Evolutionary conservation across 306 rosid species (phyloP), one percentile per base, ranked within the genome.

Genomic region (Gleditsia sinensis): DNA sequence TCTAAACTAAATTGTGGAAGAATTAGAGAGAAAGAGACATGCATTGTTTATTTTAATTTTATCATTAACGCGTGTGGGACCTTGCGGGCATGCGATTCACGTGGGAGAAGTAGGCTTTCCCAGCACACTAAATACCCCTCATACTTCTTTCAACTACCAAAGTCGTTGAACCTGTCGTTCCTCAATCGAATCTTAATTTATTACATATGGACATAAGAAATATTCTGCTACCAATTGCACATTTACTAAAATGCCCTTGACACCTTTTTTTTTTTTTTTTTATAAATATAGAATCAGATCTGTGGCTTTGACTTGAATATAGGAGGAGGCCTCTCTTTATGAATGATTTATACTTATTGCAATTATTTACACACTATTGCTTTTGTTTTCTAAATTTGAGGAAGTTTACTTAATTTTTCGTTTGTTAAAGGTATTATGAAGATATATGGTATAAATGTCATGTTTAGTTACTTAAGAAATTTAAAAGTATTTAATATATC

Each of bases 231-330:
- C 21, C 40, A 28, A 5, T 57, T 11, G 23, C 32, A 25, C 20
- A 57, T 57, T 58, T 58, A 58, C 65, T 58, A 36, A 58, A 58
- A 32, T 58, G 14, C 65, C 65, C 42, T 16, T 36, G 24, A 58
- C 6, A 28, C 3, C 5, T n/a, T 58, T 7, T 9, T 37, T 37
- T 12, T 28, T 8, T 27, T 28, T 0, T 13, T n/a, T n/a, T n/a
- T n/a, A n/a, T n/a, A n/a, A 57, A 14, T 57, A 34, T 14, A 39
- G 28, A 57, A 57, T 14, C 21, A 28, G 5, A 13, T 14, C 4
- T 13, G 1, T 37, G n/a, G n/a, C n/a, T n/a, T n/a, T n/a, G n/a
- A n/a, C n/a, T n/a, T n/a, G n/a, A n/a, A n/a, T n/a, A n/a, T n/a
- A n/a, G n/a, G n/a, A n/a, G n/a, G n/a, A n/a, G n/a, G n/a, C n/a